Base-by-base conservation (phyloP, 306 rosid species). In the Albizia julibrissin region DNA sequence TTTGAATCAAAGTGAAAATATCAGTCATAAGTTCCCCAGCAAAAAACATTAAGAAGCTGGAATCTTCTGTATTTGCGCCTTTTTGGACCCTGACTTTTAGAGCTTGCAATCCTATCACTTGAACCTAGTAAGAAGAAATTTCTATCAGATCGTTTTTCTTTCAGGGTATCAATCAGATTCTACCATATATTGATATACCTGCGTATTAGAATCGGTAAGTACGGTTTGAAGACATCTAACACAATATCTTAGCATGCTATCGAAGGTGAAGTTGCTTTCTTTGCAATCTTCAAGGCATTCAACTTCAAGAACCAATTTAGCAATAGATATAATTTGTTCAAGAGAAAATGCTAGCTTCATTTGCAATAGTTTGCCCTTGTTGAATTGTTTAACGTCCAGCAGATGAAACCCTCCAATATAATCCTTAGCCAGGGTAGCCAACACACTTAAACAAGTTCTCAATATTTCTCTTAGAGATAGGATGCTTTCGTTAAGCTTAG, bases 271-370 rank as follows among this genome's bases (percentile, higher is more conserved):
- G 80, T 83, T 87, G 39, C 78, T 79, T 81, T 87, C 89, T 50
- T 84, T 75, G 65, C 82, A 79, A 75, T 79, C 88, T 64, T 80
- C 87, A 68, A 83, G 84, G 79, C 79, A 81, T 64, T 85, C 81
- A 33, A 87, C 83, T 71, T 87, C 91, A 83, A 89, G 87, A 80
- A 87, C 87, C 80, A 89, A 84, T 87, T 91, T 92, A 42, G 92
- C 87, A 85, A 91, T 81, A 81, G 82, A 88, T 85, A 92, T 74
- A 80, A 80, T 88, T 86, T 93, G 98, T 71, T 95, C 97, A 65
- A 91, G 89, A 84, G 88, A 91, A 88, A 93, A 93, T 72, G 87
- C 92, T 88, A 95, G 96, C 87, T 95, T 93, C 78, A 81, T 84
- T 83, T 92, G 96, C 81, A 84, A 81, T 59, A 92, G 79, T 77